These are phyloP conservation scores for Hericium rajendrae DNA, from an alignment of 768 basidiomycete genomes.

Conservation along the genomic window DNA sequence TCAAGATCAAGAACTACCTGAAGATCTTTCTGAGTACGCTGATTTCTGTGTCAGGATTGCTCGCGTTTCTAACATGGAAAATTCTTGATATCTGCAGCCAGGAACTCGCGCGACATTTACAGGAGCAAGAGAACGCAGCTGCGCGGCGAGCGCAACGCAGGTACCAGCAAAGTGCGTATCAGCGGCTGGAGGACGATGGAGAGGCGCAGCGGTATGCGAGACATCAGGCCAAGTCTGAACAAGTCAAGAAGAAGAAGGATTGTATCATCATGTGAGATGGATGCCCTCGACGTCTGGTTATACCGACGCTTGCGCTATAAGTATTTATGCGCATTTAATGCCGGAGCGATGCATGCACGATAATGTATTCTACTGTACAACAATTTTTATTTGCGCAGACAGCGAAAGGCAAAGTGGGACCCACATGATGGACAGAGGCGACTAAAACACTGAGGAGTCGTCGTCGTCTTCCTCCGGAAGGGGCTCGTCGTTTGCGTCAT, in stretches of 20 bases:
- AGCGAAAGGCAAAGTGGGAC: too few relatives aligned
- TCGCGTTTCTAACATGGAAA: background rate
- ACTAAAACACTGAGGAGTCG: too few relatives aligned
- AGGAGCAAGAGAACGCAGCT: constrained; percentile 65
- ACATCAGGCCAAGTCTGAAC: background rate
- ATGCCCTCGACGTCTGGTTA: background rate
- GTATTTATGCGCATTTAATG: too few relatives aligned
- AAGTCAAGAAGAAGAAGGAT: constrained; percentile 1
- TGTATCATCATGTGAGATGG: constrained; percentile 9
- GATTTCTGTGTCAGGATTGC: background rate
- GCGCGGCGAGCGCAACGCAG: constrained; percentile 27
- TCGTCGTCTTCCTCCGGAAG: too few relatives aligned
- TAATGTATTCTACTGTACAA: too few relatives aligned
- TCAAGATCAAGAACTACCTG: constrained; percentile 29
- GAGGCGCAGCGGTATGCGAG: background rate
- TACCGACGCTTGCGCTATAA: too few relatives aligned
- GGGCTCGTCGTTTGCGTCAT: too few relatives aligned
- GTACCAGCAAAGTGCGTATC: constrained; percentile 5
- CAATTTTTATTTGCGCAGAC: too few relatives aligned
- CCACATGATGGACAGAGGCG: too few relatives aligned
- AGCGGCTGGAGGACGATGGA: background rate
- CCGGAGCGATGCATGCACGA: too few relatives aligned
- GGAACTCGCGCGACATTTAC: constrained; percentile 65
- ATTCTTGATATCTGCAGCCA: constrained; percentile 28
- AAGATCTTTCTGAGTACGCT: constrained; percentile 55